Evolutionary conservation across 176 grass and related monocot genomes (phyloP).

Genomic region (Typha latifolia): DNA sequence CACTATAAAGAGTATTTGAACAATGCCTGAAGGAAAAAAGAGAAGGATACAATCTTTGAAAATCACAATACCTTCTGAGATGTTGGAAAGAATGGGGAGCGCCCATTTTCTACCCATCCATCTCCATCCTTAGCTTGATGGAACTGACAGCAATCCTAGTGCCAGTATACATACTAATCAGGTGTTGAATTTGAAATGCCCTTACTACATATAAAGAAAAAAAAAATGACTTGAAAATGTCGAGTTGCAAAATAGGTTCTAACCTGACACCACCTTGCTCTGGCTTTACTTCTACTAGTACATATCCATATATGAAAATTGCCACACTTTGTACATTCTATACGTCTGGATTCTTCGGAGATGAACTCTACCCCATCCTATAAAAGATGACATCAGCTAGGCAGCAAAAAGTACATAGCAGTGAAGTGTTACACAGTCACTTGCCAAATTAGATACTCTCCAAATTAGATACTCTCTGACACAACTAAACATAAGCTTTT

Average conservation of each 20-base stretch:
- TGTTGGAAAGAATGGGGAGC: constrained; percentile 28
- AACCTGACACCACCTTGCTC: constrained; percentile 97
- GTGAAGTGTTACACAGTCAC: neutral
- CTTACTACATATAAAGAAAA: constrained; percentile 9
- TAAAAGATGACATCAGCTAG: constrained; percentile 7
- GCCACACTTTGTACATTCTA: constrained; percentile 96
- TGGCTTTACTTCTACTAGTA: constrained; percentile 77
- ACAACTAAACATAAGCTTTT: too few species aligned
- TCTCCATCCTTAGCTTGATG: constrained; percentile 98
- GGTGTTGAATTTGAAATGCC: neutral
- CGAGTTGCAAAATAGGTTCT: constrained; percentile 10
- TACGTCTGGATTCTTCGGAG: constrained; percentile 85
- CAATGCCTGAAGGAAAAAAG: neutral
- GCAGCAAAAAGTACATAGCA: neutral
- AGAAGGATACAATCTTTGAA: neutral
- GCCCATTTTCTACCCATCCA: constrained; percentile 92
- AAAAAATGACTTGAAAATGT: constrained; percentile 13
- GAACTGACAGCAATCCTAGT: constrained; percentile 68
- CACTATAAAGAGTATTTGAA: neutral
- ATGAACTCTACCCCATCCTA: constrained; percentile 80
- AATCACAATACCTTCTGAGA: constrained; percentile 49
- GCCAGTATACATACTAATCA: constrained; percentile 19
- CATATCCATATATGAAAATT: constrained; percentile 99
- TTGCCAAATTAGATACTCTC: neutral
- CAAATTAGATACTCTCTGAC: neutral